A percentile compares a stretch with the other conserved stretches of the same genome.
Evolutionary conservation across 2,329 filamentous ascomycete genomes (phyloP).

Genomic region (Colletotrichum lupini): DNA sequence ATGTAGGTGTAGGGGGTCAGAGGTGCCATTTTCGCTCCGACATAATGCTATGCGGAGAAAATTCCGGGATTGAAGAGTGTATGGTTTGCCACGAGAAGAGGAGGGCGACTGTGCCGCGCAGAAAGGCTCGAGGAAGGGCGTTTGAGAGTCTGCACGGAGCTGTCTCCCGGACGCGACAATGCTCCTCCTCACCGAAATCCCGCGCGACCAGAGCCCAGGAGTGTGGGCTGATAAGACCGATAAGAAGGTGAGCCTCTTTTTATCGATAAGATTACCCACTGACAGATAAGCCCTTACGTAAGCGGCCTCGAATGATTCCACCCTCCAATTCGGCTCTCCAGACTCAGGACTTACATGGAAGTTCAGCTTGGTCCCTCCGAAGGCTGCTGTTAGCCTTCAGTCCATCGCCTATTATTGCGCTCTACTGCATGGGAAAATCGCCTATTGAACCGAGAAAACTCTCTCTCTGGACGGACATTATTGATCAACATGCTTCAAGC

Average conservation of each 20-base stretch:
- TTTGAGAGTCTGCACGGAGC: constrained; percentile 29
- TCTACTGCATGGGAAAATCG: not conserved
- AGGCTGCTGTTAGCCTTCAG: not conserved
- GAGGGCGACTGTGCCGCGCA: not conserved
- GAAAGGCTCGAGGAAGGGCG: not conserved
- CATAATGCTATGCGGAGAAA: constrained; percentile 11
- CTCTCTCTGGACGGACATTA: constrained; percentile 1
- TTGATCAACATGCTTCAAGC: not conserved
- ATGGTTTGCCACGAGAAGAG: not conserved
- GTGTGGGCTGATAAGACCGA: not conserved
- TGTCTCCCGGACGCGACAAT: constrained; percentile 18
- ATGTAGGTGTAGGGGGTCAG: constrained; percentile 73
- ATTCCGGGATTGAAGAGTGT: not conserved
- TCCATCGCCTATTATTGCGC: not conserved
- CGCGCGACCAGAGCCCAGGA: not conserved
- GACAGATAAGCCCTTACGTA: not conserved
- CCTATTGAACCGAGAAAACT: not conserved
- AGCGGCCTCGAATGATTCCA: not conserved
- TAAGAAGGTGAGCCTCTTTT: not conserved
- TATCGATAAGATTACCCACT: not conserved
- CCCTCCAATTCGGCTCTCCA: not conserved
- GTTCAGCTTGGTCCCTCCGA: not conserved
- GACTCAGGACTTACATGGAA: constrained; percentile 9
- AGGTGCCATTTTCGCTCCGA: constrained; percentile 54
- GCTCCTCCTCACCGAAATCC: constrained; percentile 6